Evolutionary conservation across 169 alveolate genomes (phyloP).

Genomic region (Plasmodium yoelii): DNA sequence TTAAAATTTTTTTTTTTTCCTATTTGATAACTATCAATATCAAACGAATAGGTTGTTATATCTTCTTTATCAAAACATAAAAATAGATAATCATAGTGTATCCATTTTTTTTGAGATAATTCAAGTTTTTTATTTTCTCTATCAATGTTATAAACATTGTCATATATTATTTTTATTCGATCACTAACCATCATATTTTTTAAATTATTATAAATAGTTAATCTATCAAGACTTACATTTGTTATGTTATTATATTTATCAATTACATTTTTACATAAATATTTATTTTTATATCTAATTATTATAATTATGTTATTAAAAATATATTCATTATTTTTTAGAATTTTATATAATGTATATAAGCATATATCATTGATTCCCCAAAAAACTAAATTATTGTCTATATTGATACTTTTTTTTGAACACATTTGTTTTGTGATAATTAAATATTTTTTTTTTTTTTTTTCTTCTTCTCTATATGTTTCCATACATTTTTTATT

Average conservation of each 20-base stretch:
- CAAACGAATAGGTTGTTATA: conserved; percentile 42
- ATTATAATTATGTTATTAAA: conserved; percentile 47
- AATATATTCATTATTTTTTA: conserved; percentile 33
- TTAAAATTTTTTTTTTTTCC: conserved; percentile 64
- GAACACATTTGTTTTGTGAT: conserved; percentile 54
- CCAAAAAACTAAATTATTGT: conserved; percentile 57
- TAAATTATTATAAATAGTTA: conserved; percentile 21
- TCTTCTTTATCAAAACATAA: conserved; percentile 64
- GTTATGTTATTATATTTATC: conserved; percentile 14
- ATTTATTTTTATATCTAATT: conserved; percentile 20
- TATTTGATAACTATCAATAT: conserved; percentile 32
- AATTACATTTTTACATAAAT: not conserved
- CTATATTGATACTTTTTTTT: conserved; percentile 20
- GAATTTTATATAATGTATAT: conserved; percentile 13
- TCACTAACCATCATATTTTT: conserved; percentile 19
- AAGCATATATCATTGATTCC: conserved; percentile 54
- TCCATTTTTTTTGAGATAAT: conserved; percentile 8
- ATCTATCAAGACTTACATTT: conserved; percentile 25
- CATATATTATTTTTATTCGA: conserved; percentile 47
- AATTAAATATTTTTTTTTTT: conserved; percentile 22
- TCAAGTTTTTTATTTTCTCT: conserved; percentile 42
- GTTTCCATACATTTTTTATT: not conserved
- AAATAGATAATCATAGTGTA: conserved; percentile 48
- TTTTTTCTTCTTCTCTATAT: not conserved
- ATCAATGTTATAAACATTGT: conserved; percentile 52